These are phyloP conservation scores for Hortiboletus flavorubellus DNA, from an alignment of 768 basidiomycete genomes.

Conservation along the genomic window DNA sequence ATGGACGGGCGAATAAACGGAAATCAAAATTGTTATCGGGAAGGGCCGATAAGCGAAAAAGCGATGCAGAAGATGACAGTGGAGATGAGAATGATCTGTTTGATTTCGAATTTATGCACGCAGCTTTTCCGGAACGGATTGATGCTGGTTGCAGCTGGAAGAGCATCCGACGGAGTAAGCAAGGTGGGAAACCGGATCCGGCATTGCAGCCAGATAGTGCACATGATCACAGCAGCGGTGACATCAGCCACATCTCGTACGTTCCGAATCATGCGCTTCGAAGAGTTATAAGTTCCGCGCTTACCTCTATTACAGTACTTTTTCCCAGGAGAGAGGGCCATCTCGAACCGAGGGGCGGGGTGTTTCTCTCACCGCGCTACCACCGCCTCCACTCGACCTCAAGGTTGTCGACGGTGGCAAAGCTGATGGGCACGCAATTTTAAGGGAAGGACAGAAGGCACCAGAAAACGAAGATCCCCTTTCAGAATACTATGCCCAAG, in stretches of 20 bases:
- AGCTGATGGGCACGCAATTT: not conserved
- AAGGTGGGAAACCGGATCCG: not conserved
- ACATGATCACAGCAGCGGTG: slow-evolving; percentile 21
- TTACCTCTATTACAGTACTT: slow-evolving; percentile 31
- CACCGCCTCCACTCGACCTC: slow-evolving; percentile 25
- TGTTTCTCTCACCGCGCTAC: slow-evolving; percentile 19
- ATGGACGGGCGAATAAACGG: slow-evolving; percentile 24
- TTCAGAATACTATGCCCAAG: slow-evolving; percentile 60
- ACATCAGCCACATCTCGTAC: slow-evolving; percentile 49
- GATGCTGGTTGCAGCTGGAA: slow-evolving; percentile 37
- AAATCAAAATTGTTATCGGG: slow-evolving; percentile 1
- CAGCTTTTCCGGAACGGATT: slow-evolving; percentile 47
- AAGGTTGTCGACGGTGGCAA: not conserved
- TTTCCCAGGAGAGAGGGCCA: slow-evolving; percentile 33
- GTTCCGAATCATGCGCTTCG: slow-evolving; percentile 15
- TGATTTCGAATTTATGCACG: slow-evolving; percentile 42
- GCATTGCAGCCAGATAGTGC: not conserved
- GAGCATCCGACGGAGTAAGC: slow-evolving; percentile 7
- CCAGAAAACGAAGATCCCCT: slow-evolving; percentile 47
- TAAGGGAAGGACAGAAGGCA: not conserved
- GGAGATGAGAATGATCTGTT: slow-evolving; percentile 16
- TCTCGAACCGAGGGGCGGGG: not conserved
- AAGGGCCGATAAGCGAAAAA: slow-evolving; percentile 15
- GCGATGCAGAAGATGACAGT: not conserved
- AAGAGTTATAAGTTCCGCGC: not conserved